These are phyloP conservation scores for Sophora flavescens DNA, from an alignment of 306 rosid genomes.

Conservation along the genomic window DNA sequence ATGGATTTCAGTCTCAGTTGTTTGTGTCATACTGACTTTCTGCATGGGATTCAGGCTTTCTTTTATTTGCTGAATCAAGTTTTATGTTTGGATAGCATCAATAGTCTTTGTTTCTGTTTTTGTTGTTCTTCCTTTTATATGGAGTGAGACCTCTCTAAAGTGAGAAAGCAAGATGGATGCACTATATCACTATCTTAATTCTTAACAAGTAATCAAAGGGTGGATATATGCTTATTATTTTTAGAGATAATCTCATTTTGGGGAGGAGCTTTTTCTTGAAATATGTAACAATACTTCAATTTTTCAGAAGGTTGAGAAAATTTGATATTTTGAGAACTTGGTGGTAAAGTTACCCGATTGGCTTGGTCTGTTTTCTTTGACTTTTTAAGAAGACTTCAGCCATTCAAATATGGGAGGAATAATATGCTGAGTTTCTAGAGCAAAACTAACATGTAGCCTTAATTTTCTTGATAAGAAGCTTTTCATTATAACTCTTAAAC, in stretches of 20 bases:
- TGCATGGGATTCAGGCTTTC: conserved; percentile 16
- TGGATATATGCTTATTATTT: no score
- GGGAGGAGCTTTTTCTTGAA: no score
- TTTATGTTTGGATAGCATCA: conserved; percentile 30
- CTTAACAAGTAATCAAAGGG: no score
- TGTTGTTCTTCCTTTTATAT: not conserved
- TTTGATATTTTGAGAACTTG: conserved; percentile 12
- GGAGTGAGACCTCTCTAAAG: no score
- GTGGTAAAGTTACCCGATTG: not conserved
- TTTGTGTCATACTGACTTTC: not conserved
- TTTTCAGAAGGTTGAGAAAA: conserved; percentile 20
- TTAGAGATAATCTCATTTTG: no score
- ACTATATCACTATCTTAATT: no score
- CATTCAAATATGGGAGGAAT: not conserved
- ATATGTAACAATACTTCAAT: no score
- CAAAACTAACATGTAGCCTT: conserved; percentile 9
- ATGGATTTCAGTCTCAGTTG: conserved; percentile 10
- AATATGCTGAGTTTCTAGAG: conserved; percentile 19
- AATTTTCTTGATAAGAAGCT: not conserved
- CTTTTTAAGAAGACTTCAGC: not conserved
- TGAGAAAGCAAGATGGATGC: no score
- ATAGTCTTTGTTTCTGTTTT: conserved; percentile 29
- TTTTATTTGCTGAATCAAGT: conserved; percentile 16
- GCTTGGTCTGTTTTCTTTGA: not conserved
- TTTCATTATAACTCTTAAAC: conserved; percentile 7